These are phyloP conservation scores for Danielia oregonensis DNA, from an alignment of 805 yeast genomes.

Conservation along the genomic window DNA sequence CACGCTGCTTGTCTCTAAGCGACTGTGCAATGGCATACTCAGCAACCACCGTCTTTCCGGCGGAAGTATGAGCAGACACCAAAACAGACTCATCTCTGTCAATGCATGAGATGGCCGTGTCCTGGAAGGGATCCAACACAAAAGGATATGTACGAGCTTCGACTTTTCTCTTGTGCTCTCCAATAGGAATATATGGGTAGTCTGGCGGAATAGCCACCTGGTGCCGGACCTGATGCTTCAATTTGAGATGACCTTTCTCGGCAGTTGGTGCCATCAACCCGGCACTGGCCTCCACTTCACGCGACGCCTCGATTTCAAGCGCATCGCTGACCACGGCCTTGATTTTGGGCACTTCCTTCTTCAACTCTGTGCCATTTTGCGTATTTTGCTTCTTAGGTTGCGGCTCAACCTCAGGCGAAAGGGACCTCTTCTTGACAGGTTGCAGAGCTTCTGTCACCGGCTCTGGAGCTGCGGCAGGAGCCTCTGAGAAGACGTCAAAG, in stretches of 20 bases:
- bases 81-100: constrained; percentile 92
- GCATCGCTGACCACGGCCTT: constrained; percentile 81
- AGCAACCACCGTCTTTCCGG: constrained; percentile 96
- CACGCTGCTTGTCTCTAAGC: constrained; percentile 86
- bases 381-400: constrained; percentile 19
- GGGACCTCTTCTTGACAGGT: constrained; percentile 12
- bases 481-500: constrained; percentile 60
- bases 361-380: too few relatives aligned
- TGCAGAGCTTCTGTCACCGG: constrained; percentile 17
- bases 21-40: constrained; percentile 97
- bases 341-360: constrained; percentile 25
- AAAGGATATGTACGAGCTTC: constrained; percentile 93
- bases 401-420: constrained; percentile 4
- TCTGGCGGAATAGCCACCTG: constrained; percentile 96
- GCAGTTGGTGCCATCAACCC: constrained; percentile 49
- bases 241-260: constrained; percentile 42
- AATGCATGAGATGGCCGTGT: constrained; percentile 92
- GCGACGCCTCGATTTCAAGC: constrained; percentile 82
- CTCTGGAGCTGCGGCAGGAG: constrained; percentile 37
- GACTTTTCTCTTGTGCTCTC: constrained; percentile 71
- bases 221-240: constrained; percentile 93
- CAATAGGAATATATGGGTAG: constrained; percentile 82
- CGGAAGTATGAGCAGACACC: constrained; percentile 97
- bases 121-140: constrained; percentile 94
- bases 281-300: constrained; percentile 80